Percentiles rank a stretch among this genome's conserved stretches.
Evolutionary conservation across 805 yeast species (phyloP).

Genomic region (Yamadazyma takamatsuzukensis): DNA sequence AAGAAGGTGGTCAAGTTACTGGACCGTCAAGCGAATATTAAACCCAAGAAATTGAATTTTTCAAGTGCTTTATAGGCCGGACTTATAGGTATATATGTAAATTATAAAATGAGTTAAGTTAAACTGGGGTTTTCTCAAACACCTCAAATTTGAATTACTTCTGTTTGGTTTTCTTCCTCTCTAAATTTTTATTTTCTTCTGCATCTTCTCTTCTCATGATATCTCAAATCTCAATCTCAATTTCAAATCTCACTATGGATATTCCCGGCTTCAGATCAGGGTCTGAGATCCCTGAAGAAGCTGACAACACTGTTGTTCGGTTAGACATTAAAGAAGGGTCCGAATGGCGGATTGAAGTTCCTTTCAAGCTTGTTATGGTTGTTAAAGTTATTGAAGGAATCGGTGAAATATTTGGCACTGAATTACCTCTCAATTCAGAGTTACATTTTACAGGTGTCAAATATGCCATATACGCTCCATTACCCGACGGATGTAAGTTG

Average conservation of each 20-base stretch:
- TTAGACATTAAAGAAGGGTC: constrained; percentile 33
- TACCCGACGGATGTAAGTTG: constrained; percentile 61
- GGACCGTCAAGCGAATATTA: constrained; percentile 29
- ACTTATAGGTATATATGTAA: constrained; percentile 1
- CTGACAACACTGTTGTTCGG: constrained; percentile 10
- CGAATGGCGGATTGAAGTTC: constrained; percentile 80
- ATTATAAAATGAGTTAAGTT: no score
- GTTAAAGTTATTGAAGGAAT: constrained; percentile 59
- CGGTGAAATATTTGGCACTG: constrained; percentile 93
- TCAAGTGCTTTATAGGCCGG: constrained; percentile 4
- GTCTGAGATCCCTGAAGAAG: constrained; percentile 5
- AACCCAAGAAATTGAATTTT: constrained; percentile 35
- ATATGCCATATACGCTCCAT: constrained; percentile 36
- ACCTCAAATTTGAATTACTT: no score
- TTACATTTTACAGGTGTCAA: constrained; percentile 35
- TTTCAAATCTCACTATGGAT: constrained; percentile 4
- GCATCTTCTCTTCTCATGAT: neutral
- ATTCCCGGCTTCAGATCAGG: constrained; percentile 13
- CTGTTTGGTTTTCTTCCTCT: neutral
- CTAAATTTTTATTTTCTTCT: neutral
- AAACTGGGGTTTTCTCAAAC: no score
- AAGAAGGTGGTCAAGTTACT: constrained; percentile 28
- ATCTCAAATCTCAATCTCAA: neutral
- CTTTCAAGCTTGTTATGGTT: constrained; percentile 45
- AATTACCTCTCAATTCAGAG: constrained; percentile 68